Evolutionary conservation across 208 protist species (phyloP).

Genomic region (Trypanosoma cruzi): DNA sequence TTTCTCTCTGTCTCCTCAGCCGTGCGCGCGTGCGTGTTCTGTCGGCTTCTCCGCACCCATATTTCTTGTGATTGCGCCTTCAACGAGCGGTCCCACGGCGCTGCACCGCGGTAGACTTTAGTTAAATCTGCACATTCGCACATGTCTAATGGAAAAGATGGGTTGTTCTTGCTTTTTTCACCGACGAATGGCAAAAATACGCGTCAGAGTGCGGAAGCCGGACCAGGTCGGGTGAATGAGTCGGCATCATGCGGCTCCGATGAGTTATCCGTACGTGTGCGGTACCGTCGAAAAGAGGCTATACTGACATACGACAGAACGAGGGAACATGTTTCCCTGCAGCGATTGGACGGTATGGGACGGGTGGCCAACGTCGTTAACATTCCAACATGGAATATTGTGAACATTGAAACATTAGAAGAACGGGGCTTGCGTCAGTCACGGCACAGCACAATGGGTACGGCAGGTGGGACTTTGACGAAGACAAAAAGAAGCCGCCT

Average conservation of each 20-base stretch:
- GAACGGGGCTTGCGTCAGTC: slow-evolving; percentile 53
- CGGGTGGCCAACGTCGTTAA: slow-evolving; percentile 44
- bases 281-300: slow-evolving; percentile 1
- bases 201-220: background rate
- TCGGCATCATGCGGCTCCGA: background rate
- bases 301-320: slow-evolving; percentile 5
- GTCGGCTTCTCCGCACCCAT: too few species aligned
- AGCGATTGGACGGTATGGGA: slow-evolving; percentile 9
- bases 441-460: slow-evolving; percentile 33
- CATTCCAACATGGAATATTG: slow-evolving; percentile 44
- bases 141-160: too few species aligned
- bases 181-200: too few species aligned
- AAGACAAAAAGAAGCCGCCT: slow-evolving; percentile 4
- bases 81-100: too few species aligned
- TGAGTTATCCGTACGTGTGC: background rate
- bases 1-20: too few species aligned
- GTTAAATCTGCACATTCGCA: too few species aligned
- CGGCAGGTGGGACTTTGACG: background rate
- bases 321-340: slow-evolving; percentile 1
- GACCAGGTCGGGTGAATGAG: background rate
- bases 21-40: too few species aligned
- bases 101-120: too few species aligned
- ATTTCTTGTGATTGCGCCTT: too few species aligned
- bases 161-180: too few species aligned
- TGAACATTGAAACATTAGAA: slow-evolving; percentile 72